Evolutionary conservation across 2,329 filamentous ascomycete species (phyloP).

Genomic region (Chalaropsis ovoidea): DNA sequence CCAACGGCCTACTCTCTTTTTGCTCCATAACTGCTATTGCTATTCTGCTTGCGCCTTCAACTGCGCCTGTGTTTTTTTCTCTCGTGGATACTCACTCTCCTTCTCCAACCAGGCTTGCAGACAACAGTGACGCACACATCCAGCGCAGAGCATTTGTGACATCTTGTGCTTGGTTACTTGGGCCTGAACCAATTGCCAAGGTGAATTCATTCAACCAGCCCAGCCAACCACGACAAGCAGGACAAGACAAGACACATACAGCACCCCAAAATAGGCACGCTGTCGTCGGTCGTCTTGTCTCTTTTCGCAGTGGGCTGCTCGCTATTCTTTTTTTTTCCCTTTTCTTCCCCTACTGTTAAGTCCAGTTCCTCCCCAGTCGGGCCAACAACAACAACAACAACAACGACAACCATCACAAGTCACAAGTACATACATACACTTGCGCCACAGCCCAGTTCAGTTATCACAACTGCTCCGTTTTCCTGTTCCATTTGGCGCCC

Average conservation of each 20-base stretch:
- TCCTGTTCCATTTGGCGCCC: neutral
- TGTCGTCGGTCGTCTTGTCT: neutral
- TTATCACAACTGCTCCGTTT: conserved; percentile 6
- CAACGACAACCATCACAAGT: neutral
- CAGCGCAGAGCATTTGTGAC: neutral
- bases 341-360: neutral
- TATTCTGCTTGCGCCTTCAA: neutral
- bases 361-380: neutral
- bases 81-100: too few relatives aligned
- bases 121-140: neutral
- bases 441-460: conserved; percentile 1
- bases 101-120: neutral
- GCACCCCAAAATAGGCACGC: conserved; percentile 5
- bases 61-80: neutral
- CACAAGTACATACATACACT: too few relatives aligned
- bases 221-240: neutral
- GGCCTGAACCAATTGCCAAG: neutral
- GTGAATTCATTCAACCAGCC: neutral
- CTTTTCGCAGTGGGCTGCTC: neutral
- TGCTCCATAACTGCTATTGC: neutral
- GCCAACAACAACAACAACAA: neutral
- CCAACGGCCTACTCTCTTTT: neutral
- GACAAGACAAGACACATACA: neutral
- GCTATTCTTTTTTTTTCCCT: neutral
- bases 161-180: too few relatives aligned